Evolutionary conservation across 83 land plant species (phyloP).

Genomic region (Diphasiastrum complanatum): DNA sequence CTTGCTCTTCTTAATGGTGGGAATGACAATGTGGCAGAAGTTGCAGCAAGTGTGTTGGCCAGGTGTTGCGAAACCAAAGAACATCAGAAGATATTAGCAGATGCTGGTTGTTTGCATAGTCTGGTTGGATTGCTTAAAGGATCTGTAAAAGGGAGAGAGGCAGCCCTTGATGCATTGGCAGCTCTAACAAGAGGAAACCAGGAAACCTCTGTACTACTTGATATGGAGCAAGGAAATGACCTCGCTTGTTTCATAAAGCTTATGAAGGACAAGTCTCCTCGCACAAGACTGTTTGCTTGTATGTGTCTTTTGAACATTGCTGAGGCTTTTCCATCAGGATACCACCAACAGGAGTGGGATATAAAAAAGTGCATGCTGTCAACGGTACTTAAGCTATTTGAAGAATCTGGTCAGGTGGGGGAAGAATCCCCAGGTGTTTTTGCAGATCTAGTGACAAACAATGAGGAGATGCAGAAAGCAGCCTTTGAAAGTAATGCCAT

Average conservation of each 20-base stretch:
- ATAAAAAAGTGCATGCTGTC: constrained; percentile 49
- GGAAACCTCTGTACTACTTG: neutral
- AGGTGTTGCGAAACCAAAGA: constrained; percentile 13
- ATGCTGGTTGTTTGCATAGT: constrained; percentile 10
- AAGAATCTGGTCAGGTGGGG: constrained; percentile 78
- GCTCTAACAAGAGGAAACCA: constrained; percentile 11
- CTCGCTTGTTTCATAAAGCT: no score
- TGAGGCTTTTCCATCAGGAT: no score
- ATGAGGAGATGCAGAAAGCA: constrained; percentile 72
- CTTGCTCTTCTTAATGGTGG: constrained; percentile 8
- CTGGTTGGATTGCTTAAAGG: neutral
- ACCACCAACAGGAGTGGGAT: constrained; percentile 44
- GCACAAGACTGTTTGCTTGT: no score
- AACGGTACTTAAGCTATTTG: constrained; percentile 59
- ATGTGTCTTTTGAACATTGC: no score
- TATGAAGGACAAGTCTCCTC: no score
- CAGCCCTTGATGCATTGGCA: constrained; percentile 11
- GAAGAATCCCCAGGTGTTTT: constrained; percentile 79
- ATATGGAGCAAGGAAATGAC: neutral
- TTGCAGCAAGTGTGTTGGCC: constrained; percentile 15
- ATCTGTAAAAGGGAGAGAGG: neutral
- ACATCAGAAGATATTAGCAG: constrained; percentile 1
- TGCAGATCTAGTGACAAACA: constrained; percentile 54
- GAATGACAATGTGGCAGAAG: constrained; percentile 8
- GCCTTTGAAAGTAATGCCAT: constrained; percentile 53